A percentile compares a stretch with the other conserved stretches of the same genome.
phyloP scores from a whole-genome alignment of 208 protist genomes.

The Leishmania lainsoni region DNA sequence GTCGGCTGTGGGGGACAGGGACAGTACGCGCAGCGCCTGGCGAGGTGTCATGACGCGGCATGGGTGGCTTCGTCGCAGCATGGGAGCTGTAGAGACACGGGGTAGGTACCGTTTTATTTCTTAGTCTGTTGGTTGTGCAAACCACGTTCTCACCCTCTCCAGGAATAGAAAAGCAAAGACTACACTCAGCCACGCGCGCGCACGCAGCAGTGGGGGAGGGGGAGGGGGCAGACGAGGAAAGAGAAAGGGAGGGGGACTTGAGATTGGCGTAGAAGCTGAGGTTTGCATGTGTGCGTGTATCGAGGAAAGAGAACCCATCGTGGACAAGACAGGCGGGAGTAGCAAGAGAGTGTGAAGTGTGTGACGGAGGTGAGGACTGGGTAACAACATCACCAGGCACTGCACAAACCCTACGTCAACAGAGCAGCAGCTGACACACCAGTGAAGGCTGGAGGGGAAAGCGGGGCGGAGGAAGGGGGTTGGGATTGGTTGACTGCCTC shows the following conservation, averaged over 20 bases:
- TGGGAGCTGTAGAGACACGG: background rate
- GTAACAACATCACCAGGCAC: background rate
- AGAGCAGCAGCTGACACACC: background rate
- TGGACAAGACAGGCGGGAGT: background rate
- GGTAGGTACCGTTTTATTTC: background rate
- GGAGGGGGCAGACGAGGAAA: background rate
- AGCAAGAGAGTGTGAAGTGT: background rate
- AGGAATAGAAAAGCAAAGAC: too few relatives aligned
- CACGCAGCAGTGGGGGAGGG: background rate
- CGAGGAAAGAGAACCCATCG: background rate
- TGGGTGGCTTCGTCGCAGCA: constrained; percentile 22
- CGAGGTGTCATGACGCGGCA: constrained; percentile 61
- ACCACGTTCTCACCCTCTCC: background rate
- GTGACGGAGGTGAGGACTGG: background rate
- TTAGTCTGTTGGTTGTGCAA: background rate
- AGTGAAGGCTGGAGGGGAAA: background rate
- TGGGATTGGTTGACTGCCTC: background rate
- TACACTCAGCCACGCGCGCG: background rate
- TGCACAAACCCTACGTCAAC: constrained; percentile 2
- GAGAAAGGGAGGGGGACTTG: background rate
- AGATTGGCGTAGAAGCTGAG: background rate
- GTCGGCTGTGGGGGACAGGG: constrained; percentile 33
- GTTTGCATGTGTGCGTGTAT: background rate
- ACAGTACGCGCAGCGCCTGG: constrained; percentile 58
- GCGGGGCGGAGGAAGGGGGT: background rate